Evolutionary conservation across 1,139 yeast species (phyloP), one percentile per base, ranked within the genome.

Genomic region (Wickerhamomyces sp.): DNA sequence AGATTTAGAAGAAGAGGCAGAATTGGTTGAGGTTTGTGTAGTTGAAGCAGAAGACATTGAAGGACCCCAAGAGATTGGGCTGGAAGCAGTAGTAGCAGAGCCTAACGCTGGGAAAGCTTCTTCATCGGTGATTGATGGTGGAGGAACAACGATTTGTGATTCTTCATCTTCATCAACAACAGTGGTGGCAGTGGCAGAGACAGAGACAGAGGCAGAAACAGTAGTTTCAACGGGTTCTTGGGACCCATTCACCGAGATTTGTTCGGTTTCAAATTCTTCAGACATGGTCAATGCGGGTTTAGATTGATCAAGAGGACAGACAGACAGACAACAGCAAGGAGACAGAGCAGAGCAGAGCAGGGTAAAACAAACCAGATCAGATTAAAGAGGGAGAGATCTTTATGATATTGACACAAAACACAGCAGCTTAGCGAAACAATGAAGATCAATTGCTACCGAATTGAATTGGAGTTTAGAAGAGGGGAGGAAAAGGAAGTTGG

Each of bases 41-140:
- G 69, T 55, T 26, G 67, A 51, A 38, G 64, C 62, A 18, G 71
- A 66, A 51, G 69, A 68, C 68, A 72, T 64, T 30, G 67, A 64
- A 33, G 75, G 72, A 40, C 77, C 78, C 77, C 78, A 73, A 9
- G 63, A 54, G 34, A 64, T 60, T 36, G 67, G 61, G 37, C 57
- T 43, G 53, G 71, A 62, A 34, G 68, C 56, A 36, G 50, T 23
- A 26, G 56, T 44, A 32, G 57, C 59, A 29, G 78, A 77, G 39
- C 90, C 91, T 55, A 88, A 73, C 31, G 88, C 75, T 10, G 95
- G 95, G 64, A 85, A 84, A 10, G 87, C 85, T 15, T 73, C 64
- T 63, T 81, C 80, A 60, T 61, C 57, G 60, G 62, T 39, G 62
- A 71, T 53, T 35, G 68, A 55, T 31, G 68, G 66, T 26, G 65